phyloP scores from a whole-genome alignment of 2,329 filamentous ascomycete species.

The Cordyceps javanica region DNA sequence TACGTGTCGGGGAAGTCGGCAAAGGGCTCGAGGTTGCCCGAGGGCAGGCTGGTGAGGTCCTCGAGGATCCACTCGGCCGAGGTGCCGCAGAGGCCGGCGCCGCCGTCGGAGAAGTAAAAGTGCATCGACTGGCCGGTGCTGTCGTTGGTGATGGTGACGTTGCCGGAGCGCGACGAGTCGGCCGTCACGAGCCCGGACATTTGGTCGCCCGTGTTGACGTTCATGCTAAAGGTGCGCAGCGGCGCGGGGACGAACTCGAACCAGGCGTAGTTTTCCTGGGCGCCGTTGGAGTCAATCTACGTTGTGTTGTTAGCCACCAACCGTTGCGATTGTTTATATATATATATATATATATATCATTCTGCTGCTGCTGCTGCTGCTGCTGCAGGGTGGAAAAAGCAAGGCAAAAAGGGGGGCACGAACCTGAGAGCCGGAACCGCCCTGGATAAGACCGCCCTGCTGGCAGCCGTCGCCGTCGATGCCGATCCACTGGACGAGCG shows the following conservation, averaged over 20 bases:
- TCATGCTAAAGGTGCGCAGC: background rate
- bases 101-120: background rate
- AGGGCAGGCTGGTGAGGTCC: background rate
- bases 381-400: background rate
- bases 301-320: background rate
- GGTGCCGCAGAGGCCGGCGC: slow-evolving; percentile 1
- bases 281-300: background rate
- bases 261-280: background rate
- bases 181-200: slow-evolving; percentile 3
- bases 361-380: no score
- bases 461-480: slow-evolving; percentile 7
- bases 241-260: background rate
- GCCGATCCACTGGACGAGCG: slow-evolving; percentile 4
- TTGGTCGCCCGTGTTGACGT: slow-evolving; percentile 2
- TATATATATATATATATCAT: no score
- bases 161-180: background rate
- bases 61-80: slow-evolving; percentile 10
- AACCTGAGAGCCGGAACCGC: slow-evolving; percentile 2
- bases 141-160: slow-evolving; percentile 7
- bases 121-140: slow-evolving; percentile 1
- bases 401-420: background rate
- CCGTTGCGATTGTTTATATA: background rate
- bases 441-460: background rate
- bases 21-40: background rate
- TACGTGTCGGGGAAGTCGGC: background rate